Evolutionary conservation across 331 rosid species (phyloP).

Genomic region (Phaseolus coccineus): DNA sequence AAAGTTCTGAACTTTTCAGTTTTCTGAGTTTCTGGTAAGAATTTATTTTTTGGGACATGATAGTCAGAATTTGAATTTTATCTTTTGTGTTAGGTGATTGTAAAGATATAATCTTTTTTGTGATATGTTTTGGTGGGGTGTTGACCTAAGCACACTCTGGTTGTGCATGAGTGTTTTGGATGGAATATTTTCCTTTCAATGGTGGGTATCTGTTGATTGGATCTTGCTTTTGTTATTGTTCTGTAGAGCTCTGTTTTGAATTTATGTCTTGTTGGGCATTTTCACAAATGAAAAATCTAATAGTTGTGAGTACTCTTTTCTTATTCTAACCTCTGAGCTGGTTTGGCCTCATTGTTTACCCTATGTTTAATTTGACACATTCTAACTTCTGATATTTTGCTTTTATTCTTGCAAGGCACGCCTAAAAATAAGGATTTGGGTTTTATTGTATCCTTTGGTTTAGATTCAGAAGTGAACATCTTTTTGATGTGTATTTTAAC

Average conservation of each 20-base stretch:
- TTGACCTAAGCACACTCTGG: constrained; percentile 19
- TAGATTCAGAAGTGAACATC: constrained; percentile 8
- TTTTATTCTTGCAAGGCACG: neutral
- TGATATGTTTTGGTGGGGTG: constrained; percentile 25
- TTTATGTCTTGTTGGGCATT: constrained; percentile 17
- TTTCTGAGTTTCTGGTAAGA: constrained; percentile 45
- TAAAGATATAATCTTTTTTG: neutral
- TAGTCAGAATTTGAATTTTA: neutral
- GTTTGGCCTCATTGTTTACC: constrained; percentile 38
- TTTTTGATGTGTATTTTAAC: neutral
- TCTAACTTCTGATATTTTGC: neutral
- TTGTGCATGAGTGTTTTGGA: constrained; percentile 8
- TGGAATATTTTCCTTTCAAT: neutral
- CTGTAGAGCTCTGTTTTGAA: neutral
- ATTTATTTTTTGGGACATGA: neutral
- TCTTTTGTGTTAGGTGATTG: neutral
- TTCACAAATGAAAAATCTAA: neutral
- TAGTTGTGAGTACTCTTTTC: neutral
- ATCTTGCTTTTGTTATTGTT: neutral
- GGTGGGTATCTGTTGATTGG: constrained; percentile 14
- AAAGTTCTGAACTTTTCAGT: neutral
- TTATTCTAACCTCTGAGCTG: neutral
- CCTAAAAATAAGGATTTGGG: neutral
- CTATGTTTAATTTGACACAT: constrained; percentile 16
- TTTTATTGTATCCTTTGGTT: neutral